These are phyloP conservation scores for Stereocaulon alpinum DNA, from an alignment of 495 filamentous ascomycete species.

Conservation along the genomic window DNA sequence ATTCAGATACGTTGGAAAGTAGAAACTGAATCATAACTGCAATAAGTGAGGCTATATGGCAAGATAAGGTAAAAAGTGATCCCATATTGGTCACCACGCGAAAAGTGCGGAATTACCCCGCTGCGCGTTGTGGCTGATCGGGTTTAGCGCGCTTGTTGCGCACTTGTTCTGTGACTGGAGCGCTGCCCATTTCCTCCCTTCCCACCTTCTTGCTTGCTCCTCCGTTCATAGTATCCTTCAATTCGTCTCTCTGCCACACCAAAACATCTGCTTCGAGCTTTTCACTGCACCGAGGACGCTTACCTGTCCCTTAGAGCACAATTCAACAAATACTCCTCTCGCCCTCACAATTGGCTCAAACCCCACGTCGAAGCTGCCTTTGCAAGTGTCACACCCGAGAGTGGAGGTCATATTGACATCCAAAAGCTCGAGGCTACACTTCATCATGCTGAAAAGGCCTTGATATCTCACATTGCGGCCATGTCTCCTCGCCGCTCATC, in stretches of 20 bases:
- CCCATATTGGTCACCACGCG: no score
- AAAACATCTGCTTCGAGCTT: background rate
- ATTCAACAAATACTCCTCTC: background rate
- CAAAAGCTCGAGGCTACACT: background rate
- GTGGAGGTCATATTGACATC: background rate
- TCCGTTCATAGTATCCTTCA: background rate
- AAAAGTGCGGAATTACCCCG: slow-evolving; percentile 1
- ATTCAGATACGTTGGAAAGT: no score
- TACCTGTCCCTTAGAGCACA: background rate
- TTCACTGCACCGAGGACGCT: background rate
- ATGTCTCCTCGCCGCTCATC: slow-evolving; percentile 83
- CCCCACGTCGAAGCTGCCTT: background rate
- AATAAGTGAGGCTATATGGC: no score
- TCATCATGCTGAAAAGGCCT: background rate
- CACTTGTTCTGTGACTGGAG: slow-evolving; percentile 5
- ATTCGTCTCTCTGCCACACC: slow-evolving; percentile 1
- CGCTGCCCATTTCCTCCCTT: slow-evolving; percentile 1
- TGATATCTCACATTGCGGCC: slow-evolving; percentile 16
- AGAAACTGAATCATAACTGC: no score
- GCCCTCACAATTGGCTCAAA: slow-evolving; percentile 1
- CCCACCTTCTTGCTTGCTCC: background rate
- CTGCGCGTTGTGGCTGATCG: background rate
- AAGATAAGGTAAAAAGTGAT: no score
- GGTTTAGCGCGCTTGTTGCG: slow-evolving; percentile 2
- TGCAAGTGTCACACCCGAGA: background rate